A percentile compares a stretch with the other conserved stretches of the same genome.
Conservation (phyloP, 805 yeast genomes). For the Teunomyces aglyptinius region DNA sequence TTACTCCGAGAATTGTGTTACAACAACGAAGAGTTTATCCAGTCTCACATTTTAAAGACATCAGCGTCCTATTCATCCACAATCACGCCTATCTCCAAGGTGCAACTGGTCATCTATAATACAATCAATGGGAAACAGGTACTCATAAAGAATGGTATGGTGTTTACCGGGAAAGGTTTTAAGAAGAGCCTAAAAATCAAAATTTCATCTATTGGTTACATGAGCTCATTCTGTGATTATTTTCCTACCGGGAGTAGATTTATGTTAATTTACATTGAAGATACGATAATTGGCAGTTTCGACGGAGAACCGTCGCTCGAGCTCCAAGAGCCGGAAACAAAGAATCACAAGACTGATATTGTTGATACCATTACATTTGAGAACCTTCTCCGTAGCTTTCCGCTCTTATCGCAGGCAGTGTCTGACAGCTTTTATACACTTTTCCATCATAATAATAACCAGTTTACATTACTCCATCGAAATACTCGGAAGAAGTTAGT, state of each 20-base stretch:
- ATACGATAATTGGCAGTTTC: constrained; percentile 48
- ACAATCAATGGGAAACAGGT: constrained; percentile 59
- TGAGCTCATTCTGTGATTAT: constrained; percentile 57
- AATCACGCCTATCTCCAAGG: constrained; percentile 25
- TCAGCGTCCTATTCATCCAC: constrained; percentile 22
- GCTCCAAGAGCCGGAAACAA: background rate
- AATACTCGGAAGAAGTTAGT: constrained; percentile 25
- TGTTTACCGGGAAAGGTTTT: constrained; percentile 62
- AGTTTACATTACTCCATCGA: constrained; percentile 29
- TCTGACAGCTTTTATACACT: constrained; percentile 36
- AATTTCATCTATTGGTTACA: constrained; percentile 46
- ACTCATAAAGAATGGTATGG: constrained; percentile 50
- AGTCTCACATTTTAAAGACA: constrained; percentile 55
- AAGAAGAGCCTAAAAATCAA: constrained; percentile 41
- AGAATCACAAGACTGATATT: background rate
- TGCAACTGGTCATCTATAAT: constrained; percentile 43
- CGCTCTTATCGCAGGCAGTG: constrained; percentile 39
- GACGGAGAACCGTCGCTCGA: background rate
- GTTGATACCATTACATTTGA: constrained; percentile 30
- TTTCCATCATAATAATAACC: constrained; percentile 41
- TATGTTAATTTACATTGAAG: constrained; percentile 57
- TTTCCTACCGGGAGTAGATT: constrained; percentile 56
- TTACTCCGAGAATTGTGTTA: constrained; percentile 54
- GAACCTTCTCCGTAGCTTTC: constrained; percentile 35
- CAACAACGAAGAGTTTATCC: constrained; percentile 53